Base-by-base conservation (phyloP, 2,329 filamentous ascomycete species). In the Colletotrichum tropicicola region DNA sequence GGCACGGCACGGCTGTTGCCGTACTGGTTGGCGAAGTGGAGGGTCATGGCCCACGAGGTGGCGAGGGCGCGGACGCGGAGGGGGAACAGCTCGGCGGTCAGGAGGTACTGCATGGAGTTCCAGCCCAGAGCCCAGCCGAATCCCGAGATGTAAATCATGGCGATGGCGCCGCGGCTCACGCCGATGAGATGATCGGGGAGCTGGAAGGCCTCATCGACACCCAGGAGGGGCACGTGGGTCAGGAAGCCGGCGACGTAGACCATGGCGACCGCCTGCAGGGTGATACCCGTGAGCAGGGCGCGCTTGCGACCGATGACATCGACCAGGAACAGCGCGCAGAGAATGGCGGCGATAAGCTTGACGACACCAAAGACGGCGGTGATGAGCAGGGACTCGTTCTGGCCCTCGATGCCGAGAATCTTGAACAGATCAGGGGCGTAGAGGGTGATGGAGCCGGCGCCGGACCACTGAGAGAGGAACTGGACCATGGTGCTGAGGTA, bases 1-100 rank as follows among this genome's bases (percentile, higher is more conserved):
- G 91, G 92, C 0, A 93, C 89, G 0, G 92, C 91, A 35, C 92
- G 89, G 1, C 88, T 85, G 79, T 92, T 93, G 25, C 91, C 92
- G 73, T 92, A 94, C 76, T 93, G 91, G 76, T 92, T 92, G 65
- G 86, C 89, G 73, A 94, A 94, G 76, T 94, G 91, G 64, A 93
- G 85, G 0, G 88, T 91, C 92, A 94, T 94, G 48, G 90, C 88
- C 72, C 91, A 83, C 0, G 88, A 91, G 0, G 90, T 91, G 19
- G 89, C 87, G 9, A 93, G 78, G 4, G 91, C 91, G 59, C 92
- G 87, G 52, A 94, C 88, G 4, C 91, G 86, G 9, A 94, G 83
- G 1, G 92, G 91, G 79, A 92, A 94, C 66, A 94, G 84, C 73
- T 94, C 92, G 1, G 91, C 90, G 13, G 91, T 93, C 59, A 94